These are phyloP conservation scores for Trypanosoma avium DNA, from an alignment of 208 protist genomes.

Conservation along the genomic window DNA sequence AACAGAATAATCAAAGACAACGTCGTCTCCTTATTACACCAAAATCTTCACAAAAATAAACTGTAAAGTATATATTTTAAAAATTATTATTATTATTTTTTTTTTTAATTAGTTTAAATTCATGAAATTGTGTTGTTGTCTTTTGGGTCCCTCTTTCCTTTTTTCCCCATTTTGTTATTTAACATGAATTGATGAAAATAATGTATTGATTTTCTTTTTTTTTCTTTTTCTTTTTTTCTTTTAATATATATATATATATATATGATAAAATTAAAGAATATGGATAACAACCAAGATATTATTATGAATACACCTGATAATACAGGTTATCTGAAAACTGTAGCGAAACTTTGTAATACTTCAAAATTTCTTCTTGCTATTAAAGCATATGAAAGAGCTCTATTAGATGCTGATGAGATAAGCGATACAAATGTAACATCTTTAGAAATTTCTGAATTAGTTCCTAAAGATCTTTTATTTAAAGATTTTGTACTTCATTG, in stretches of 20 bases:
- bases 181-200: neutral
- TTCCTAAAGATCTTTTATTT: conserved; percentile 15
- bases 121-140: too few species aligned
- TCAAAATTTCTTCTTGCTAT: conserved; percentile 27
- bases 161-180: conserved; percentile 5
- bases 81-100: conserved; percentile 3
- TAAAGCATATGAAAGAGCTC: conserved; percentile 31
- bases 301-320: too few species aligned
- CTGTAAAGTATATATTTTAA: neutral
- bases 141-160: too few species aligned
- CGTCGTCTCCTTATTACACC: conserved; percentile 26
- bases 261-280: neutral
- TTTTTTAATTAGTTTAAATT: too few species aligned
- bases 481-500: conserved; percentile 36
- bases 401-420: neutral
- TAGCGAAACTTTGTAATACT: neutral
- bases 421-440: neutral
- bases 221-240: conserved; percentile 14
- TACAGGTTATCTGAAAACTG: conserved; percentile 12
- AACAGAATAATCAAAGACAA: neutral
- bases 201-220: neutral
- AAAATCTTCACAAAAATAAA: conserved; percentile 21
- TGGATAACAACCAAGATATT: neutral
- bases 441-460: neutral
- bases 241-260: neutral